phyloP scores from a whole-genome alignment of 176 grass and related monocot genomes.

The Secale cereale region DNA sequence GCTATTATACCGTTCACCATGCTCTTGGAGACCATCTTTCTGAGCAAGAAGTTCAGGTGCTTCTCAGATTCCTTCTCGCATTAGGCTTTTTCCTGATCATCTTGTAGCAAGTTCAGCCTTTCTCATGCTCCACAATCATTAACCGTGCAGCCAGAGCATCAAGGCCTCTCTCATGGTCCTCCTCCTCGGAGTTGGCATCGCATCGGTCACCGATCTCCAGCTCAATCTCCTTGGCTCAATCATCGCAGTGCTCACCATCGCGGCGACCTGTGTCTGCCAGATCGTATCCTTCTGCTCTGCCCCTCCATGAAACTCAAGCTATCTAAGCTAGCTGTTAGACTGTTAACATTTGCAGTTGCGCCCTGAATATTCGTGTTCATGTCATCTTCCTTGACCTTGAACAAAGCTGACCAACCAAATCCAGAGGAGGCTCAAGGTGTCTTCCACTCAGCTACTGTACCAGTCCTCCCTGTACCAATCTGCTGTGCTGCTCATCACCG shows the following conservation, averaged over 20 bases:
- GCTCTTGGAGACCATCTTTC: constrained; percentile 72
- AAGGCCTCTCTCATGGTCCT: constrained; percentile 76
- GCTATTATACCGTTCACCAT: constrained; percentile 99
- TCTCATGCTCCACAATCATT: not conserved
- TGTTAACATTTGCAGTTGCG: not conserved
- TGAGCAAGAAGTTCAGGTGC: constrained; percentile 93
- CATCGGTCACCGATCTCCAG: constrained; percentile 84
- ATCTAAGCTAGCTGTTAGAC: not conserved
- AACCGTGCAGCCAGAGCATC: constrained; percentile 65
- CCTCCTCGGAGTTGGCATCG: constrained; percentile 80
- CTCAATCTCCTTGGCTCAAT: constrained; percentile 83
- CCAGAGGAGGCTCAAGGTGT: constrained; percentile 82
- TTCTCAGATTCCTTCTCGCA: not conserved
- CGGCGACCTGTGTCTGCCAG: constrained; percentile 79
- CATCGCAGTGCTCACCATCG: constrained; percentile 65
- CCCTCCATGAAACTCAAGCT: not conserved
- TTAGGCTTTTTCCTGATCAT: not conserved
- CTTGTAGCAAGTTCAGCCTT: not conserved
- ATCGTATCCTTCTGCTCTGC: constrained; percentile 53
- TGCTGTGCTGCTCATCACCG: constrained; percentile 64
- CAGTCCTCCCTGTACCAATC: constrained; percentile 85
- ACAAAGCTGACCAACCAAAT: constrained; percentile 92
- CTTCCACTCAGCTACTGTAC: constrained; percentile 91
- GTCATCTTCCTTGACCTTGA: constrained; percentile 32
- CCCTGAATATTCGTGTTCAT: not conserved